Conservation (phyloP, 1,139 yeast genomes). For the Debaryomyces robertsiae region DNA sequence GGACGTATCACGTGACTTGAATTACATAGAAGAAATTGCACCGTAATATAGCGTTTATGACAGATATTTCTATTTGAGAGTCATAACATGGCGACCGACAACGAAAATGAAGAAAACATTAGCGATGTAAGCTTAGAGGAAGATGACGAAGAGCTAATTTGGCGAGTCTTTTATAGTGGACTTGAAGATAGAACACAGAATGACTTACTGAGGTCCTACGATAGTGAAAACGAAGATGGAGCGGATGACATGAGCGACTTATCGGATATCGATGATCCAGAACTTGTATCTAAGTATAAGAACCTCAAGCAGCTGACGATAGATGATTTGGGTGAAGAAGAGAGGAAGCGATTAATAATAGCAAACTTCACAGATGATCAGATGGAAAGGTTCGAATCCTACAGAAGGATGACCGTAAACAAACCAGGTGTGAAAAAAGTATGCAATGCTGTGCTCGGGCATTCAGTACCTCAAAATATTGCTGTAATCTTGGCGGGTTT, state of each 20-base stretch:
- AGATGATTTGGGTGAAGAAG: constrained; percentile 43
- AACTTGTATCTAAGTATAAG: constrained; percentile 34
- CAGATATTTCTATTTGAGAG: no score
- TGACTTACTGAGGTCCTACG: constrained; percentile 1
- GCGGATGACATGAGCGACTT: constrained; percentile 28
- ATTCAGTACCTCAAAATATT: constrained; percentile 79
- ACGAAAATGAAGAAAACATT: constrained; percentile 20
- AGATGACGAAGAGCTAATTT: constrained; percentile 50
- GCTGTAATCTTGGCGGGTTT: constrained; percentile 85
- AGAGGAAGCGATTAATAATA: constrained; percentile 64
- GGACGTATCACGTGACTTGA: no score
- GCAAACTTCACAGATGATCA: constrained; percentile 80
- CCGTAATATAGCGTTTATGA: no score
- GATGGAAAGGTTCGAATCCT: constrained; percentile 85
- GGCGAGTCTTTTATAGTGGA: constrained; percentile 45
- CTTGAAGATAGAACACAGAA: constrained; percentile 19
- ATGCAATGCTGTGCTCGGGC: constrained; percentile 78
- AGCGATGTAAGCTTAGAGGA: constrained; percentile 50
- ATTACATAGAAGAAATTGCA: no score
- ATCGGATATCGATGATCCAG: constrained; percentile 41
- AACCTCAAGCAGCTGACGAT: constrained; percentile 27
- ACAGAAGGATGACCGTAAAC: constrained; percentile 79
- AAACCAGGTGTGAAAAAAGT: constrained; percentile 79
- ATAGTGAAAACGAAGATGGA: constrained; percentile 12
- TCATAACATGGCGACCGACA: constrained; percentile 1